Base-by-base conservation (phyloP, 2,329 filamentous ascomycete species). In the Trichophyton mentagrophytes region DNA sequence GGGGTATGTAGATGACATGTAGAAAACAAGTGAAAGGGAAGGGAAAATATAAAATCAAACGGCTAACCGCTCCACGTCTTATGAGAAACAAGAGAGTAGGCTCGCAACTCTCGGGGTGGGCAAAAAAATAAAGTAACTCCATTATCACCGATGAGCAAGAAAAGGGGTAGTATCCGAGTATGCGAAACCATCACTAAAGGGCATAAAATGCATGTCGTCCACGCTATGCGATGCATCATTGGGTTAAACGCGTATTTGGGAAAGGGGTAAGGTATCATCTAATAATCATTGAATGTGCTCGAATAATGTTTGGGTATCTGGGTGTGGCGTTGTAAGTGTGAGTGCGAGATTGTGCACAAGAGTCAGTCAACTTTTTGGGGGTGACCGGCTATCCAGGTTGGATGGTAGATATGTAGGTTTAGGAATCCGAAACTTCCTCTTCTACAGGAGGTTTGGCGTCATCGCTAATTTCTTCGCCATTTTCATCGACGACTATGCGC, bases 401-500 rank as follows among this genome's bases (percentile, higher is more conserved):
- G 40, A 6, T 44, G n/a, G 40, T 1, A 7, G 4, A n/a, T 44
- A 7, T 44, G 11, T 17, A 7, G 40, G 40, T 44, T n/a, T 53
- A 53, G 9, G 49, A 11, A 30, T 53, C 49, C 3, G 49, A 53
- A 3, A 15, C 27, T 53, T 53, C 49, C 49, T 53, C 49, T 13
- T 53, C 49, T n/a, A 7, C 49, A 30, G 49, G 49, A 53, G 27
- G 49, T 33, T 57, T 42, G 30, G 17, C 15, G 30, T 73, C 71
- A 49, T 70, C 69, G 61, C 63, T 66, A 27, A 73, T 66, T 67
- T 77, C 73, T 58, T 70, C 66, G 22, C 76, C 76, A 46, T 69
- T 69, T 58, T 68, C 68, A 63, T 77, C 74, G 59, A 78, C 76
- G 15, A 76, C 78, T 61, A 91, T 90, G 55, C 92, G 85, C 66